A percentile compares a stretch with the other conserved stretches of the same genome.
Conservation (phyloP, 345 rosid species). For the Acer negundo region DNA sequence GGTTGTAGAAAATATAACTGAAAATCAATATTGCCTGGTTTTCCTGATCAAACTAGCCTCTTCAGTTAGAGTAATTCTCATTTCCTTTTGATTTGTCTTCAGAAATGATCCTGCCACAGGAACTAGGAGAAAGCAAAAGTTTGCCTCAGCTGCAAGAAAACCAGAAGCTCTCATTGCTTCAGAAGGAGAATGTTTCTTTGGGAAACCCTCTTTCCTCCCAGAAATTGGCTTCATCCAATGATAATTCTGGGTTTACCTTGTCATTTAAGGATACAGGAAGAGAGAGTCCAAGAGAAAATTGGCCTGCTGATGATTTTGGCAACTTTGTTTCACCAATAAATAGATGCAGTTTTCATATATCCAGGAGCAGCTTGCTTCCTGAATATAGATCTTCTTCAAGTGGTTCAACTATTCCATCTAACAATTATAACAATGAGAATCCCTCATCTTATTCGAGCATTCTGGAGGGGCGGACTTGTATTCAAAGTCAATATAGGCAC, state of each 20-base stretch:
- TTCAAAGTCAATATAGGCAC: conserved; percentile 10
- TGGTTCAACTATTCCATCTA: conserved; percentile 30
- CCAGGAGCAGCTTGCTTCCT: conserved; percentile 46
- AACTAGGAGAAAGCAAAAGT: conserved; percentile 31
- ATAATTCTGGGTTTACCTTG: conserved; percentile 39
- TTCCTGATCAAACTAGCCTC: conserved; percentile 28
- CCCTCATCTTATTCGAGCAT: conserved; percentile 30
- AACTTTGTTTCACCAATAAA: conserved; percentile 38
- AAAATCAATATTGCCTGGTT: conserved; percentile 29
- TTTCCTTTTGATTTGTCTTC: conserved; percentile 32
- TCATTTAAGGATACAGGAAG: conserved; percentile 35
- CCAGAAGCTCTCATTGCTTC: conserved; percentile 27
- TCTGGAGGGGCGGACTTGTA: conserved; percentile 21
- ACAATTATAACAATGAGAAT: conserved; percentile 28
- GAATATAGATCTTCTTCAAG: conserved; percentile 41
- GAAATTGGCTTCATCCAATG: conserved; percentile 30
- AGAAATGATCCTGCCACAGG: conserved; percentile 23
- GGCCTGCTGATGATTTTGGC: conserved; percentile 33
- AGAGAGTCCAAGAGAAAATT: conserved; percentile 36
- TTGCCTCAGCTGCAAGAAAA: conserved; percentile 29
- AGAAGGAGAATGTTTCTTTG: conserved; percentile 27
- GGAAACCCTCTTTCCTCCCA: conserved; percentile 25
- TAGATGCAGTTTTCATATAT: conserved; percentile 35
- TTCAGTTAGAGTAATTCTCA: conserved; percentile 30
- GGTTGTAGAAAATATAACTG: conserved; percentile 38